A percentile compares a stretch with the other conserved stretches of the same genome.
Evolutionary conservation across 306 rosid species (phyloP).

Genomic region (Quercus alba): DNA sequence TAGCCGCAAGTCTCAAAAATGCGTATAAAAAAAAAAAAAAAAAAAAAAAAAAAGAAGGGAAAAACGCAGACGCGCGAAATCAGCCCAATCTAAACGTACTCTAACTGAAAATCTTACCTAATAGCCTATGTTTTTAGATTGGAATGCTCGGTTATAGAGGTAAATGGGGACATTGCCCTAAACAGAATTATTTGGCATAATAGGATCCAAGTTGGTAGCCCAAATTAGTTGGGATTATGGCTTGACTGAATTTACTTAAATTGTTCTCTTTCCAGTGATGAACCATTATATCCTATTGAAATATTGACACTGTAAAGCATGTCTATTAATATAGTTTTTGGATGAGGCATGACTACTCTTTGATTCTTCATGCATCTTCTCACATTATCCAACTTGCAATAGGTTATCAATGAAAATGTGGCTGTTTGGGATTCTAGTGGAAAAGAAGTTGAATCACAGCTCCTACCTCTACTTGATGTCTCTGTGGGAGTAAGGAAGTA

Average conservation of each 20-base stretch:
- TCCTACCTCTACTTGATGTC: constrained; percentile 42
- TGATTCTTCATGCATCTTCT: not conserved
- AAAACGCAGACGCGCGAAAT: too few species aligned
- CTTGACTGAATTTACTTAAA: not conserved
- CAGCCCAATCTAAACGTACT: too few species aligned
- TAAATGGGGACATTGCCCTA: not conserved
- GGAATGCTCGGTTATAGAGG: not conserved
- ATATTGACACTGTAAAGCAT: not conserved
- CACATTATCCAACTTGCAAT: not conserved
- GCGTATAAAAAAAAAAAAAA: too few species aligned
- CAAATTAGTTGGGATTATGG: not conserved
- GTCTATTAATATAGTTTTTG: too few species aligned
- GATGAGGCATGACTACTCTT: not conserved
- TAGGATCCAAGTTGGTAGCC: not conserved
- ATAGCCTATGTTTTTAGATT: not conserved
- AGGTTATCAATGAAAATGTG: constrained; percentile 46
- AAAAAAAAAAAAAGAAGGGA: too few species aligned
- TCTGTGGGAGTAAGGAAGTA: constrained; percentile 32
- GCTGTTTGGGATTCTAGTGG: constrained; percentile 46
- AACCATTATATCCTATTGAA: not conserved
- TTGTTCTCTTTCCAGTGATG: not conserved
- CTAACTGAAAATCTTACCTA: not conserved
- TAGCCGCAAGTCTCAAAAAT: too few species aligned
- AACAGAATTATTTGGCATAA: not conserved
- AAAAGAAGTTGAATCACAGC: constrained; percentile 45